Percentiles rank a stretch among this genome's conserved stretches.
Conservation (phyloP, 1,139 yeast genomes). For the Suhomyces ambrosiae region DNA sequence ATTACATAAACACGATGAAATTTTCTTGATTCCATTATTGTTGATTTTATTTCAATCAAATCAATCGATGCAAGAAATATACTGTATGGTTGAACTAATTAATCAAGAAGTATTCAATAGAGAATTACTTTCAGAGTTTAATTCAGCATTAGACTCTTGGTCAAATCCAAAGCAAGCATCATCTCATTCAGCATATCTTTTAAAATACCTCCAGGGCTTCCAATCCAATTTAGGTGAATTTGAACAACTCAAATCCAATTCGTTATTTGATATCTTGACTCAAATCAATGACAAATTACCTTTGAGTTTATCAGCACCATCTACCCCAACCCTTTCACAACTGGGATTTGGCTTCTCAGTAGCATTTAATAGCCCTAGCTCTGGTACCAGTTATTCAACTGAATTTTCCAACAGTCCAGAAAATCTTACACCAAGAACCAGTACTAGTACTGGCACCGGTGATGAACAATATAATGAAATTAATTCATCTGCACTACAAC, state of each 20-base stretch:
- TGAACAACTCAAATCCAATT: slow-evolving; percentile 32
- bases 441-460: slow-evolving; percentile 10
- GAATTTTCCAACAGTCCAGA: slow-evolving; percentile 9
- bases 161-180: slow-evolving; percentile 18
- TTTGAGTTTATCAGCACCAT: slow-evolving; percentile 48
- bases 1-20: slow-evolving; percentile 43
- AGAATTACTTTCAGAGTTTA: slow-evolving; percentile 30
- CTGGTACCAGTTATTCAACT: slow-evolving; percentile 8
- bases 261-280: slow-evolving; percentile 37
- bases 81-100: slow-evolving; percentile 35
- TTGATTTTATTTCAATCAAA: slow-evolving; percentile 32
- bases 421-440: slow-evolving; percentile 12
- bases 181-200: slow-evolving; percentile 17
- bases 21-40: slow-evolving; percentile 42
- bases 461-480: slow-evolving; percentile 12
- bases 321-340: slow-evolving; percentile 40
- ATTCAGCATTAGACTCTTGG: slow-evolving; percentile 35
- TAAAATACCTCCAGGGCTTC: slow-evolving; percentile 28
- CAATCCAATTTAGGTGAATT: slow-evolving; percentile 33
- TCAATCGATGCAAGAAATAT: slow-evolving; percentile 31
- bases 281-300: slow-evolving; percentile 48
- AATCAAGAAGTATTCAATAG: slow-evolving; percentile 36
- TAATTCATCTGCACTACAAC: slow-evolving; percentile 31
- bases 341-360: slow-evolving; percentile 12
- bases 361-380: slow-evolving; percentile 9